Conservation (phyloP, 257 asterid genomes). For the Asclepias syriaca region DNA sequence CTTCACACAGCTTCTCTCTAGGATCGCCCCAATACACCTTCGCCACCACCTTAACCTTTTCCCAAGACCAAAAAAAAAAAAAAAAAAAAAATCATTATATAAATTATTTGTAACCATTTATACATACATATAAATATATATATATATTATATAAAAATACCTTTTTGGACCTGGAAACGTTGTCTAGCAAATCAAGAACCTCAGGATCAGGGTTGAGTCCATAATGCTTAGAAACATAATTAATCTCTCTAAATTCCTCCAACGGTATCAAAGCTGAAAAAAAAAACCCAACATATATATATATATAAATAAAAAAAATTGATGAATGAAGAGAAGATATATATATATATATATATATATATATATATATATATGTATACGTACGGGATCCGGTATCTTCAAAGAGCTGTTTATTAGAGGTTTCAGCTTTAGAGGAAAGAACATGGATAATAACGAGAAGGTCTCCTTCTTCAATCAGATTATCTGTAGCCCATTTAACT, state of each 20-base stretch:
- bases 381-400: slow-evolving; percentile 76
- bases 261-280: slow-evolving; percentile 70
- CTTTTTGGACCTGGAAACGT: slow-evolving; percentile 35
- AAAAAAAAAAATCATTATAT: not conserved
- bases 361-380: not conserved
- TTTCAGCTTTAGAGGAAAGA: slow-evolving; percentile 61
- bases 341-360: no score
- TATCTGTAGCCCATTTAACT: slow-evolving; percentile 53
- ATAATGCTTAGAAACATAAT: slow-evolving; percentile 42
- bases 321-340: no score
- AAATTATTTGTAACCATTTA: not conserved
- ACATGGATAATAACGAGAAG: slow-evolving; percentile 55
- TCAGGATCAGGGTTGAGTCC: slow-evolving; percentile 69
- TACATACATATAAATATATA: no score
- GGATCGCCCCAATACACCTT: slow-evolving; percentile 92
- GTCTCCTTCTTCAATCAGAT: slow-evolving; percentile 59
- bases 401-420: slow-evolving; percentile 64
- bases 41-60: slow-evolving; percentile 57
- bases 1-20: slow-evolving; percentile 63
- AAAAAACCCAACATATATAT: not conserved
- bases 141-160: slow-evolving; percentile 17
- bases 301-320: no score
- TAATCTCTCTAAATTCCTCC: slow-evolving; percentile 53
- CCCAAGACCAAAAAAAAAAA: not conserved
- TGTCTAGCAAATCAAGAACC: slow-evolving; percentile 66